Evolutionary conservation across 805 yeast species (phyloP).

Genomic region (Myxozyma mucilagina): DNA sequence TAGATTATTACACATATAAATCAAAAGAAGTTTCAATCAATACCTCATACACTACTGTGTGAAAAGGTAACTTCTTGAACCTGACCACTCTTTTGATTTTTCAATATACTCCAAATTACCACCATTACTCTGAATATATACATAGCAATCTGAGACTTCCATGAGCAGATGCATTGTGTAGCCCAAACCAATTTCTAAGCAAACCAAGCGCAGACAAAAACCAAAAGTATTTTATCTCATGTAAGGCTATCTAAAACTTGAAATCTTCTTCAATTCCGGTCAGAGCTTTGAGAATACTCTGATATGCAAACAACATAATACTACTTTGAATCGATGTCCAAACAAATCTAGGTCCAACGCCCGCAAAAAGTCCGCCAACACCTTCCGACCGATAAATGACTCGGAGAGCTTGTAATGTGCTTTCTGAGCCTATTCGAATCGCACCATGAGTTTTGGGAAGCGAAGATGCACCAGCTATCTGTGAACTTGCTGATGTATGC

Average conservation of each 20-base stretch:
- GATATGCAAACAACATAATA: slow-evolving; percentile 87
- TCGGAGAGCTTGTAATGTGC: slow-evolving; percentile 47
- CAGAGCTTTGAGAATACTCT: slow-evolving; percentile 63
- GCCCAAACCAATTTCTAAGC: neutral
- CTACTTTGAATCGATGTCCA: slow-evolving; percentile 97
- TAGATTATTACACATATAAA: too few species aligned
- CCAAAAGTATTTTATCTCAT: neutral
- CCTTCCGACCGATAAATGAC: slow-evolving; percentile 75
- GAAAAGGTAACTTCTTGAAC: too few species aligned
- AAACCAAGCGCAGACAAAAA: neutral
- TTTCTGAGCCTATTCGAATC: slow-evolving; percentile 23
- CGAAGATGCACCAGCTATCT: slow-evolving; percentile 14
- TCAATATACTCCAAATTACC: too few species aligned
- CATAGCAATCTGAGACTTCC: too few species aligned
- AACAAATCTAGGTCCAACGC: slow-evolving; percentile 93
- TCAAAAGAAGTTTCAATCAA: too few species aligned
- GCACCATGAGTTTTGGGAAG: slow-evolving; percentile 33
- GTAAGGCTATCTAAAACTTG: neutral
- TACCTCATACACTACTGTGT: too few species aligned
- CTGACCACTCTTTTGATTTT: too few species aligned
- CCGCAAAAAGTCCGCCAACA: slow-evolving; percentile 74
- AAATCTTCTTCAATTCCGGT: slow-evolving; percentile 36
- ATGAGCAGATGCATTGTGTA: too few species aligned
- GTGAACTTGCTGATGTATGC: slow-evolving; percentile 3
- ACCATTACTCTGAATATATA: too few species aligned